Evolutionary conservation across 139 green algal species (phyloP).

Genomic region (Gonium pectorale): DNA sequence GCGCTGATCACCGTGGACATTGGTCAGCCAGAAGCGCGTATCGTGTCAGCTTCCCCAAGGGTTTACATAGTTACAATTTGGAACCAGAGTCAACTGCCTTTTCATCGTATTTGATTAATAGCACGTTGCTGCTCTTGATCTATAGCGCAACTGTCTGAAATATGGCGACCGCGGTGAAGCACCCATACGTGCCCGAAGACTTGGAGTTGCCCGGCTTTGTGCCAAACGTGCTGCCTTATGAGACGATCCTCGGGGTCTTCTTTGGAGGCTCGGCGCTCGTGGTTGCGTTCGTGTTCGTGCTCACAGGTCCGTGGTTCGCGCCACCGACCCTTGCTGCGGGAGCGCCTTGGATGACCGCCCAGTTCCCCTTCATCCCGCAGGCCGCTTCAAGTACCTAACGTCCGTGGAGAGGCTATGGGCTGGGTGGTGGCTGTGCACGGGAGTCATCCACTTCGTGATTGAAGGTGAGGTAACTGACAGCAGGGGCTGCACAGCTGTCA

Average conservation of each 20-base stretch:
- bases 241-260: slow-evolving; percentile 81
- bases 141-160: too few species aligned
- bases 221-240: slow-evolving; percentile 65
- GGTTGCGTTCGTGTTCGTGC: slow-evolving; percentile 49
- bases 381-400: slow-evolving; percentile 55
- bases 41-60: too few species aligned
- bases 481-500: too few species aligned
- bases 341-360: too few species aligned
- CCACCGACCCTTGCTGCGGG: too few species aligned
- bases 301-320: slow-evolving; percentile 73
- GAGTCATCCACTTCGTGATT: slow-evolving; percentile 87
- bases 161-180: slow-evolving; percentile 35
- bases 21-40: too few species aligned
- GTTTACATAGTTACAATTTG: too few species aligned
- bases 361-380: too few species aligned
- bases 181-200: slow-evolving; percentile 82
- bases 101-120: too few species aligned
- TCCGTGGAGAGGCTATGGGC: slow-evolving; percentile 62
- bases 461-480: slow-evolving; percentile 82
- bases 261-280: slow-evolving; percentile 61
- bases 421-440: slow-evolving; percentile 79
- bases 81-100: too few species aligned
- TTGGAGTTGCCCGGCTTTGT: slow-evolving; percentile 74
- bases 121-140: too few species aligned
- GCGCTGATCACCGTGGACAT: too few species aligned